A percentile compares a stretch with the other conserved stretches of the same genome.
phyloP scores from a whole-genome alignment of 805 yeast species.

The Wickerhamiella sorbophila region DNA sequence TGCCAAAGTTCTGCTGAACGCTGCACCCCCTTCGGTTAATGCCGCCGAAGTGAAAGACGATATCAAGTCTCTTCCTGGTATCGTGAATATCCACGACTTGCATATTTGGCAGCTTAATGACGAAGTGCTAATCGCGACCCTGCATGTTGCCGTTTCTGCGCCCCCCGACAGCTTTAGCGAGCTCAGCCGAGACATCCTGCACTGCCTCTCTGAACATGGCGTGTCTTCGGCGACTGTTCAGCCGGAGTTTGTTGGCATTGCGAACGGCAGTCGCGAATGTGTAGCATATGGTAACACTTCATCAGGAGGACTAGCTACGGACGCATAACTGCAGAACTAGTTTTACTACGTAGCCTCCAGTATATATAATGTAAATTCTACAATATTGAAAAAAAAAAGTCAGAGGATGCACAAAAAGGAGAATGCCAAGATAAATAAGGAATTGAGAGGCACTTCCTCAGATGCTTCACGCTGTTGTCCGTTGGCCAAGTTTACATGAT shows the following conservation, averaged over 20 bases:
- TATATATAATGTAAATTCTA: no score
- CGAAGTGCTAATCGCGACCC: conserved; percentile 68
- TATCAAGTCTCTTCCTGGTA: conserved; percentile 53
- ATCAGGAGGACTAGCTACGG: conserved; percentile 7
- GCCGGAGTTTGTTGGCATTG: conserved; percentile 55
- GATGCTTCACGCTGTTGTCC: no score
- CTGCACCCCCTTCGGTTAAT: conserved; percentile 74
- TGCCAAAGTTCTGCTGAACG: conserved; percentile 78
- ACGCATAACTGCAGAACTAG: no score
- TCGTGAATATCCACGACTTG: conserved; percentile 80
- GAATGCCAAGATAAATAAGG: no score
- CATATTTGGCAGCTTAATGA: conserved; percentile 95
- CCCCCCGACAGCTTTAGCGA: conserved; percentile 51
- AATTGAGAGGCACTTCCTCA: no score
- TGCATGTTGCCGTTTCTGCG: conserved; percentile 64
- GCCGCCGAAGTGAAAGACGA: conserved; percentile 60
- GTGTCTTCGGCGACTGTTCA: conserved; percentile 91
- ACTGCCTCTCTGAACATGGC: conserved; percentile 67
- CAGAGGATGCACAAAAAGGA: no score
- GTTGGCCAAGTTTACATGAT: conserved; percentile 28
- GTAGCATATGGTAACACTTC: conserved; percentile 9
- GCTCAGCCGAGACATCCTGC: conserved; percentile 64
- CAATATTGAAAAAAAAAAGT: no score
- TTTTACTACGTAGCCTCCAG: no score
- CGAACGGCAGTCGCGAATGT: conserved; percentile 6